Evolutionary conservation across 352 stramenopile genomes (phyloP), one percentile per base, ranked within the genome.

Genomic region (Thalassiosira mediterranea): DNA sequence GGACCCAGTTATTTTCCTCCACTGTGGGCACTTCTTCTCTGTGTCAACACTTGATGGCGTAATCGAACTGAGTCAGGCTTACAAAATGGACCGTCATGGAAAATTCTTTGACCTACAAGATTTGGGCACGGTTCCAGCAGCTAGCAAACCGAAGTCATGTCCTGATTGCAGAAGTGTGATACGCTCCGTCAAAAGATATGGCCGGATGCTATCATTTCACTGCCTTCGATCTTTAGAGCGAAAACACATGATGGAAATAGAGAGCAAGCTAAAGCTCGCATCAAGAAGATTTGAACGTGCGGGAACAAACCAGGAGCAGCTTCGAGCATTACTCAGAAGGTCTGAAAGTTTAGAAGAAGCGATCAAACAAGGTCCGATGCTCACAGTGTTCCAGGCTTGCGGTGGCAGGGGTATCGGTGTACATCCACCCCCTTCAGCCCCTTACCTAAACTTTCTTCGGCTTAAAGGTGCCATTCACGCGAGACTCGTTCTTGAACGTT

Each of bases 21-120:
- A 72, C 0, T 96, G 92, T 58, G 92, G 90, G 19, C 91, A 90
- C 25, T 89, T 87, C 54, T 90, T 91, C 72, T 91, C 88, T 17
- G 88, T 89, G 52, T 72, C 81, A 42, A 95, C 87, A 40, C 60
- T 96, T n/a, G 92, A 96, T 75, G 92, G 90, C 0, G 77, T 79
- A 17, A 65, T 96, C 17, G 61, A 76, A 15, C 17, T 89, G 37
- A 29, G 32, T 28, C 19, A 46, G 28, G 75, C 59, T 25, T 88
- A 88, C 58, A 28, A 71, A 29, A 58, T 44, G 29, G 46, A 74
- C 15, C 49, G 38, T 28, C 47, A 31, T 37, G 62, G 69, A 23
- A 46, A 75, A 19, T 59, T 65, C 10, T 17, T 28, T 47, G 47
- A 31, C 15, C 17, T 70, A 19, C 46, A 48, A 44, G 38, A 8